Evolutionary conservation across 176 grass and related monocot species (phyloP).

Genomic region (Poa annua): DNA sequence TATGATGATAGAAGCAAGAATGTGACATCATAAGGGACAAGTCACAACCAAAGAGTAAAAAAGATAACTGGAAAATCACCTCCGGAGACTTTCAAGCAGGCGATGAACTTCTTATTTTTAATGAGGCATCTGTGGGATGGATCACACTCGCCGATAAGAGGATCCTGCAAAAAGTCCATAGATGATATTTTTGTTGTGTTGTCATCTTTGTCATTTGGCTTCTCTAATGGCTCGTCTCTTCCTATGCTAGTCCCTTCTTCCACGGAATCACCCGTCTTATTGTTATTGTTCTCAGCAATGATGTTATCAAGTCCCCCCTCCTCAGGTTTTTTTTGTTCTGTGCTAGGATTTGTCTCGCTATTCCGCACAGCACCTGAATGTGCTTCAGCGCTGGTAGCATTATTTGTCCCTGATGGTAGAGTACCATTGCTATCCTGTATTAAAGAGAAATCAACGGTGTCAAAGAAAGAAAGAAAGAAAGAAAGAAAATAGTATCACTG

Average conservation of each 20-base stretch:
- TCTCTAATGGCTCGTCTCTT: conserved; percentile 40
- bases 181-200: conserved; percentile 21
- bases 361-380: conserved; percentile 29
- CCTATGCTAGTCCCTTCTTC: conserved; percentile 35
- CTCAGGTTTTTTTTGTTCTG: conserved; percentile 15
- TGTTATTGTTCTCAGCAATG: conserved; percentile 36
- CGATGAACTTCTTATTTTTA: conserved; percentile 67
- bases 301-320: conserved; percentile 16
- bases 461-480: conserved; percentile 12
- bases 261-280: conserved; percentile 43
- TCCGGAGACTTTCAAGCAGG: conserved; percentile 89
- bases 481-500: background rate
- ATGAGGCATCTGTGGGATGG: conserved; percentile 72
- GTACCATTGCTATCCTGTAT: conserved; percentile 41
- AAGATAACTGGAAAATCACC: conserved; percentile 52
- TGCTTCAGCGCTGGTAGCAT: background rate
- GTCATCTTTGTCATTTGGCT: conserved; percentile 35
- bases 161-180: conserved; percentile 40
- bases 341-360: conserved; percentile 26
- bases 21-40: background rate
- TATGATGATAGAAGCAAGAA: conserved; percentile 21
- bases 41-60: background rate
- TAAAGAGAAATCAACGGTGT: conserved; percentile 17
- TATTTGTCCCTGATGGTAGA: background rate
- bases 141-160: conserved; percentile 69